Conservation (phyloP, 768 basidiomycete genomes). For the Suillus sp. region DNA sequence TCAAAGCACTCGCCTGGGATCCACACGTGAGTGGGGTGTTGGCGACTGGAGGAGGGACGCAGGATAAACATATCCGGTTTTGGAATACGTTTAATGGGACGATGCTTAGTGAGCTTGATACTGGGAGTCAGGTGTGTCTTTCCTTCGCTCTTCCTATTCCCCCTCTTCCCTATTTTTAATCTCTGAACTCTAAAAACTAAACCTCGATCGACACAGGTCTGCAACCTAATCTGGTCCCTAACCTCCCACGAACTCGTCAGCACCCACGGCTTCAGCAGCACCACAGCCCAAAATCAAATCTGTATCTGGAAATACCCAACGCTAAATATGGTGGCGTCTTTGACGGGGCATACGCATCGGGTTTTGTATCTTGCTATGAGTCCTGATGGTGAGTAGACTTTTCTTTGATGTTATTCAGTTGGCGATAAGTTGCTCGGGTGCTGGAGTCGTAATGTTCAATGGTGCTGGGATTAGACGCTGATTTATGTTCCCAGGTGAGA, state of each 20-base stretch:
- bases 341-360: constrained; percentile 93
- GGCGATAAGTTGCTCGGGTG: background rate
- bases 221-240: constrained; percentile 94
- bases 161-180: background rate
- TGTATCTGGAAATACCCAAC: constrained; percentile 95
- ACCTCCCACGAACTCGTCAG: constrained; percentile 98
- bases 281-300: constrained; percentile 94
- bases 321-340: constrained; percentile 90
- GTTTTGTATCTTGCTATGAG: constrained; percentile 98
- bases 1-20: constrained; percentile 98
- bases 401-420: background rate
- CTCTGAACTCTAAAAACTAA: background rate
- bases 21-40: constrained; percentile 90
- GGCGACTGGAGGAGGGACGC: constrained; percentile 97
- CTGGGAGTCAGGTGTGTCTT: constrained; percentile 84
- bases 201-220: constrained; percentile 59
- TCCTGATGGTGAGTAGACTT: constrained; percentile 85
- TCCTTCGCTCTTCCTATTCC: background rate
- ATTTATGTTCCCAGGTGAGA: constrained; percentile 47
- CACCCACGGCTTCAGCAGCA: constrained; percentile 95
- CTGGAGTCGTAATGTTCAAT: background rate
- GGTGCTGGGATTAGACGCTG: background rate
- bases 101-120: constrained; percentile 87
- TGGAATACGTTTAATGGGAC: constrained; percentile 92
- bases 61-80: constrained; percentile 96